Evolutionary conservation across 1,284 basidiomycete species (phyloP).

Genomic region (Rhodotorula sp.): DNA sequence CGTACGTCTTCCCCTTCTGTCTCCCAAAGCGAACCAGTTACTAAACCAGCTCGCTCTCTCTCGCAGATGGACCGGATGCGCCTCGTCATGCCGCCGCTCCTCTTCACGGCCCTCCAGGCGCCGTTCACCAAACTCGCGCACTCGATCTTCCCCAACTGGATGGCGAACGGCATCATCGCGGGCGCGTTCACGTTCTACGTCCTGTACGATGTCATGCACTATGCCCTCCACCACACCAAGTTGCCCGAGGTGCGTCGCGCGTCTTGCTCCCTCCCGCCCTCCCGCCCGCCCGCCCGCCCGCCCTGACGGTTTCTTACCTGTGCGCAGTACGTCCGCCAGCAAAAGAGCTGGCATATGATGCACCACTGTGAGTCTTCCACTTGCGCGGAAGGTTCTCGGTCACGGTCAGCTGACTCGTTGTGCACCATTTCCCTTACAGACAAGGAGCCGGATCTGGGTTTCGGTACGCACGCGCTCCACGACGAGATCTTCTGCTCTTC

Average conservation of each 20-base stretch:
- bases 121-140: slow-evolving; percentile 90
- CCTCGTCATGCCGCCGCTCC: slow-evolving; percentile 91
- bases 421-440: slow-evolving; percentile 47
- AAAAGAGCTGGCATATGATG: slow-evolving; percentile 98
- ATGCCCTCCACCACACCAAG: slow-evolving; percentile 44
- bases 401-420: too few relatives aligned
- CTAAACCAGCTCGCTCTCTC: too few relatives aligned
- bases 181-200: slow-evolving; percentile 81
- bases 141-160: slow-evolving; percentile 71
- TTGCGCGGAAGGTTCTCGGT: not conserved
- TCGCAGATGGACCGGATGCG: slow-evolving; percentile 62
- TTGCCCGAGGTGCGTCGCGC: slow-evolving; percentile 15
- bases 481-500: too few relatives aligned
- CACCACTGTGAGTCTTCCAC: slow-evolving; percentile 67
- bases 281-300: too few relatives aligned
- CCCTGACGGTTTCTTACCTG: not conserved
- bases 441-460: slow-evolving; percentile 90
- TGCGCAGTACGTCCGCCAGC: slow-evolving; percentile 64
- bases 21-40: too few relatives aligned
- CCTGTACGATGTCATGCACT: slow-evolving; percentile 41
- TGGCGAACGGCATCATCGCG: slow-evolving; percentile 91
- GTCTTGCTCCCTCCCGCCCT: too few relatives aligned
- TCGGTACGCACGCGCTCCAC: slow-evolving; percentile 47
- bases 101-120: slow-evolving; percentile 74
- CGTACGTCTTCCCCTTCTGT: slow-evolving; percentile 61